Evolutionary conservation across 768 basidiomycete genomes (phyloP), one percentile per base, ranked within the genome.

Genomic region (Leccinum boreale): DNA sequence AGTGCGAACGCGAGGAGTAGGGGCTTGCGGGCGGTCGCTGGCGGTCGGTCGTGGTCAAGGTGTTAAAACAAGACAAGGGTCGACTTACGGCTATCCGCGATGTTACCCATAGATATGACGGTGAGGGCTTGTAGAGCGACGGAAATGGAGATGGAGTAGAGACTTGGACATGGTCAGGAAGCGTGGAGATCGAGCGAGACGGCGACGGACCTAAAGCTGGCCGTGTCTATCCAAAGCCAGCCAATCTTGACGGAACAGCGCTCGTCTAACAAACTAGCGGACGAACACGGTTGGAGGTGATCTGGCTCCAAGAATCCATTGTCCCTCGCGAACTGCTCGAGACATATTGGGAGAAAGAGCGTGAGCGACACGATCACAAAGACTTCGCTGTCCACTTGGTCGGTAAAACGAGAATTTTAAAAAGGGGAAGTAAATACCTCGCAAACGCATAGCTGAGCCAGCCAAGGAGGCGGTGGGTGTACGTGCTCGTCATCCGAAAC

Each of bases 111-210:
- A 5, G 95, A 94, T 55, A 99, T 94, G 39, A 99, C 94, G 0
- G 89, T 92, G n/a, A 98, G 66, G 0, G 94, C 95, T 69, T 98
- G 95, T 0, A 96, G 72, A 0, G 89, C 88, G 1, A 98, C 95
- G 1, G 91, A 92, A 14, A 86, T 77, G 1, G 95, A 97, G 71
- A 93, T 90, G 29, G 88, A 82, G 68, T 96, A 94, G 35, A 99
- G 77, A 65, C 94, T 95, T 3, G 7, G 0, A 28, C 3, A 19
- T 12, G 33, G 50, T 62, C 4, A 59, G 50, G 39, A 31, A 14
- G 17, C 3, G 10, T 5, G 17, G 8, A 33, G 12, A 15, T 1
- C 0, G 29, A 15, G 5, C 1, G n/a, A 5, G 44, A 19, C 44
- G 21, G n/a, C 0, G 48, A 60, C 64, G 21, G 23, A 91, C 93